Base-by-base conservation (phyloP, 176 grass and related monocot species). In the Poa pratensis region DNA sequence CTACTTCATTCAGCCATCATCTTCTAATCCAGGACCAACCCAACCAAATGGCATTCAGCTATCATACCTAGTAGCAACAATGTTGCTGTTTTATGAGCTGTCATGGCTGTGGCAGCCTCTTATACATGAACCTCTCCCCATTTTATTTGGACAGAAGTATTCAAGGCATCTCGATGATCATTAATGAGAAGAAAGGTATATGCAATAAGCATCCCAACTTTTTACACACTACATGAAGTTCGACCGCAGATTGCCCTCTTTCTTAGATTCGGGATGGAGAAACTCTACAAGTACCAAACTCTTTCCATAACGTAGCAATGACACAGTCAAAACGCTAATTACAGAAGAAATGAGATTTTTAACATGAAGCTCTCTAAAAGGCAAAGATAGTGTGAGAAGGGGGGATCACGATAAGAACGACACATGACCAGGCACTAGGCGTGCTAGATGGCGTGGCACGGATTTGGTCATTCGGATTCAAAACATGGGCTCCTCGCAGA, bases 191-290 rank as follows among this genome's bases (percentile, higher is more conserved):
- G 45, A 74, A 32, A 52, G 7, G 72, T 28, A 50, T 53, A 75
- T 75, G 26, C 73, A 75, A 75, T 53, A 74, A 49, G 70, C 17
- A 28, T 32, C 24, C 52, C 17, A 10, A 27, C 9, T 11, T 32
- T 75, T 34, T 32, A 53, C 73, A 75, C 46, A 48, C 72, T 75
- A 52, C 46, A 52, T 75, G 24, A 75, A 51, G 24, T 32, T 52
- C 4, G 0, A 32, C 26, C 7, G 4, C 46, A 19, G 13, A 49
- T 52, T 74, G 23, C 45, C 16, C 45, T 51, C 1, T 30, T 46
- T 50, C 23, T 73, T 73, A 27, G 13, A 46, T 26, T 61, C 19
- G 4, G 65, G 34, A 69, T 69, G 9, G 9, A 69, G 42, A 48
- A 73, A 73, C 2, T 48, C 24, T 45, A 45, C 40, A 45, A 15